These are phyloP conservation scores for thale cress (Arabidopsis thaliana) DNA, from an alignment of 345 rosid species.

Conservation along the genomic window TAIR10.1 NC_003074.8:20945001-20945500, in stretches of 20 bases:
- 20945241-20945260: slow-evolving; percentile 80
- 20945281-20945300: slow-evolving; percentile 83
- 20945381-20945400: slow-evolving; percentile 11
- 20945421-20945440: slow-evolving; percentile 96
- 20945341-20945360: slow-evolving; percentile 34
- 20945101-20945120: slow-evolving; percentile 12
- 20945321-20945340: slow-evolving; percentile 58
- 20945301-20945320: slow-evolving; percentile 76
- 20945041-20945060: background rate
- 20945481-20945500: slow-evolving; percentile 84
- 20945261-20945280: slow-evolving; percentile 91
- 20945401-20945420: slow-evolving; percentile 68
- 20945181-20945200: slow-evolving; percentile 66
- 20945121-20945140: slow-evolving; percentile 6
- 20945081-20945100: background rate
- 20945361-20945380: background rate
- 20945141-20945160: background rate
- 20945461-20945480: slow-evolving; percentile 92
- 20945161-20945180: background rate
- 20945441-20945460: slow-evolving; percentile 91
- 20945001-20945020: background rate
- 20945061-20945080: background rate
- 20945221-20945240: slow-evolving; percentile 75
- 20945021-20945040: background rate
- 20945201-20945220: slow-evolving; percentile 72